Percentiles rank a stretch among this genome's conserved stretches.
These are phyloP conservation scores for Ambrosiella xylebori DNA, from an alignment of 2,329 filamentous ascomycete genomes.

Conservation along the genomic window DNA sequence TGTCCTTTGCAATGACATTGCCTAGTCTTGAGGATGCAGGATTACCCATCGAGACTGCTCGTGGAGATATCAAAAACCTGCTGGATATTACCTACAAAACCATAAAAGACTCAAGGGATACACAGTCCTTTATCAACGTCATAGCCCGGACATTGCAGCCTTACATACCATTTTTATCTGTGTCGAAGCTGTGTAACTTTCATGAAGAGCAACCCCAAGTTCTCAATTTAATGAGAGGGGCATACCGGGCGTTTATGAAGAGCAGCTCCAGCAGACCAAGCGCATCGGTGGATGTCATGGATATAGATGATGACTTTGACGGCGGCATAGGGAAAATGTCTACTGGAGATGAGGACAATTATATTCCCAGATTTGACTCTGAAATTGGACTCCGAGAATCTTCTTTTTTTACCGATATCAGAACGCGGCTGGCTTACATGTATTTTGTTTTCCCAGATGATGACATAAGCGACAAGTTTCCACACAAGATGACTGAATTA, in stretches of 20 bases:
- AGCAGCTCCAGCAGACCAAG: conserved; percentile 19
- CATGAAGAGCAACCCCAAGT: conserved; percentile 24
- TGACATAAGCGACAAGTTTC: neutral
- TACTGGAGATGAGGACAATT: neutral
- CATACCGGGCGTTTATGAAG: conserved; percentile 22
- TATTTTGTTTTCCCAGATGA: neutral
- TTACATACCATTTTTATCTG: conserved; percentile 29
- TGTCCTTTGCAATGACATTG: conserved; percentile 29
- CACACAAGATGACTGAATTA: conserved; percentile 23
- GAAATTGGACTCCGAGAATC: neutral
- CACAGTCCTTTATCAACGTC: conserved; percentile 28
- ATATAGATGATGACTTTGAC: conserved; percentile 48
- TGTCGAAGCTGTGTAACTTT: conserved; percentile 22
- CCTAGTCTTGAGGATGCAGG: conserved; percentile 29
- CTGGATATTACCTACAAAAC: conserved; percentile 25
- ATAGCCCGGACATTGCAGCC: conserved; percentile 28
- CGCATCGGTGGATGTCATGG: conserved; percentile 39
- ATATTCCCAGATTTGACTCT: neutral
- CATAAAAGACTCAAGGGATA: conserved; percentile 28
- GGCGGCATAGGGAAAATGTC: conserved; percentile 37
- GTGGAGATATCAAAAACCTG: conserved; percentile 15
- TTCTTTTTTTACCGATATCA: conserved; percentile 5
- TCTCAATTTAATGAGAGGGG: conserved; percentile 25
- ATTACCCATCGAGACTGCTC: conserved; percentile 27
- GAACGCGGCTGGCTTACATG: conserved; percentile 4